Evolutionary conservation across 192 early-diverging fungal species (phyloP).

Genomic region (Coemansia sp.): DNA sequence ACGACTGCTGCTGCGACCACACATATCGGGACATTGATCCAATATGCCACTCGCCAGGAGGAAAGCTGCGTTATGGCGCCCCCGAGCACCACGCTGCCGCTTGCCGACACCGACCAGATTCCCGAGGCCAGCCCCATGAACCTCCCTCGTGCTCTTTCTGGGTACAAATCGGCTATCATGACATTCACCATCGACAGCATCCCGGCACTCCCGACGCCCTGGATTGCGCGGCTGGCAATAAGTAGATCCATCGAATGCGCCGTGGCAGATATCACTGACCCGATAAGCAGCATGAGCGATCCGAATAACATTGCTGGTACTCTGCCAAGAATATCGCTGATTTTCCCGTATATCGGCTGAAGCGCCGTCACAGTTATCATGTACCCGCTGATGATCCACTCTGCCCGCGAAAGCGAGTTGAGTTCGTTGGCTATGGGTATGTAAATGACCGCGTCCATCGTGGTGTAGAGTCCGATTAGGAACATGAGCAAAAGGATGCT

Average conservation of each 20-base stretch:
- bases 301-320: constrained; percentile 53
- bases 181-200: constrained; percentile 56
- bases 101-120: constrained; percentile 50
- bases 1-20: constrained; percentile 32
- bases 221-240: constrained; percentile 59
- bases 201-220: constrained; percentile 62
- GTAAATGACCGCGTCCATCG: constrained; percentile 19
- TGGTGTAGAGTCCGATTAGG: constrained; percentile 18
- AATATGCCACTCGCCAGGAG: constrained; percentile 50
- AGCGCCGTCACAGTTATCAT: constrained; percentile 63
- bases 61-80: constrained; percentile 42
- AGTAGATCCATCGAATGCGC: constrained; percentile 57
- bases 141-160: constrained; percentile 52
- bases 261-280: constrained; percentile 42
- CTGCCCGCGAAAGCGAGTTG: constrained; percentile 52
- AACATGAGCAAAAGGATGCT: constrained; percentile 16
- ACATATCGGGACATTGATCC: constrained; percentile 47
- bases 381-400: constrained; percentile 70
- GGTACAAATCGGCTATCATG: constrained; percentile 59
- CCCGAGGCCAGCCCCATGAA: constrained; percentile 52
- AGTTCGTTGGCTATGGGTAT: constrained; percentile 39
- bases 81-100: constrained; percentile 50
- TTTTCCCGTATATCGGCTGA: constrained; percentile 69
- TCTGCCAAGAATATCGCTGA: constrained; percentile 75
- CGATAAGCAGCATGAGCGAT: constrained; percentile 42